These are phyloP conservation scores for Acorus calamus DNA, from an alignment of 106 monocot species.

Conservation along the genomic window DNA sequence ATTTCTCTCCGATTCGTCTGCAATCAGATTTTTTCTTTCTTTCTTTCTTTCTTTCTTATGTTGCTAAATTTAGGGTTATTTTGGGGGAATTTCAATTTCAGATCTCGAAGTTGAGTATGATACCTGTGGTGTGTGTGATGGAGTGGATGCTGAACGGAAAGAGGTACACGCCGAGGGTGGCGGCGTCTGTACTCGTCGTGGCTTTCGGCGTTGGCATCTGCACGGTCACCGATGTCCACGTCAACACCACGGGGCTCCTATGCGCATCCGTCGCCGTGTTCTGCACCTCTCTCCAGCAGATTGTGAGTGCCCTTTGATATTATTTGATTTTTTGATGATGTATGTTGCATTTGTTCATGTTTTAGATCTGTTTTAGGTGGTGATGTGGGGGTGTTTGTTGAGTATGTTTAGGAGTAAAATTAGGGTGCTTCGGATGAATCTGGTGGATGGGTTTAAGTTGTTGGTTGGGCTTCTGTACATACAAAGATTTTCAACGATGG, in stretches of 20 bases:
- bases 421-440: too few species aligned
- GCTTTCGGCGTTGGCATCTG: constrained; percentile 91
- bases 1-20: neutral
- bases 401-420: too few species aligned
- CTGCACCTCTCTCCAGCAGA: constrained; percentile 96
- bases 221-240: constrained; percentile 91
- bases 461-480: too few species aligned
- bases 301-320: constrained; percentile 36
- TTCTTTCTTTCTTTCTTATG: neutral
- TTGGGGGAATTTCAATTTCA: constrained; percentile 21
- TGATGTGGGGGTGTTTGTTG: too few species aligned
- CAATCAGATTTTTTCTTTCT: neutral
- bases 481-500: too few species aligned
- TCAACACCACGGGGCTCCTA: constrained; percentile 77
- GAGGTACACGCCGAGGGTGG: constrained; percentile 62
- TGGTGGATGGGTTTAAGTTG: too few species aligned
- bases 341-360: too few species aligned
- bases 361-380: too few species aligned
- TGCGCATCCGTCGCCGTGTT: constrained; percentile 91
- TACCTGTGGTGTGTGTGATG: constrained; percentile 91
- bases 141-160: constrained; percentile 88
- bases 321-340: neutral
- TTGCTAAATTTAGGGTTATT: neutral
- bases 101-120: constrained; percentile 97
- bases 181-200: constrained; percentile 61